Conservation (phyloP, 345 rosid genomes). For the Populus pruinosa region DNA sequence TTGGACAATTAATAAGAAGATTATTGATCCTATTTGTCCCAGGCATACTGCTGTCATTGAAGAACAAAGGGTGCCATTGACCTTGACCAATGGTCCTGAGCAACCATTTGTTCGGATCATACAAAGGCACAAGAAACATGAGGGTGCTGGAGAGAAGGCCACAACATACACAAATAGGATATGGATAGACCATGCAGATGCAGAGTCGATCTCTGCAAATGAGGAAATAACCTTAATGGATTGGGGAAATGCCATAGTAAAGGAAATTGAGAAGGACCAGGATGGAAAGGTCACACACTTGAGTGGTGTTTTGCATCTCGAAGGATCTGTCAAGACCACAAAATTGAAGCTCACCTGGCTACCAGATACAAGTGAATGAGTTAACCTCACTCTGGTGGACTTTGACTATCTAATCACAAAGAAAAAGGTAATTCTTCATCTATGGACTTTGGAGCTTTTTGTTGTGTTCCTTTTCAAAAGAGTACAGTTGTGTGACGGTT, state of each 20-base stretch:
- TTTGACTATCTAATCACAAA: conserved; percentile 21
- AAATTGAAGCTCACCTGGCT: conserved; percentile 92
- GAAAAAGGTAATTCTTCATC: conserved; percentile 14
- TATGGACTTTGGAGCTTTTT: background rate
- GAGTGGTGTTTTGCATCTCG: conserved; percentile 67
- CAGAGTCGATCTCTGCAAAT: conserved; percentile 48
- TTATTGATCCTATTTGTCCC: conserved; percentile 90
- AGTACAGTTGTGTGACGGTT: no score
- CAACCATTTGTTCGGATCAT: conserved; percentile 65
- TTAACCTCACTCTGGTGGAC: conserved; percentile 4
- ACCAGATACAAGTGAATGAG: conserved; percentile 5
- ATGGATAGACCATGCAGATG: conserved; percentile 83
- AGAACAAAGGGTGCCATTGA: conserved; percentile 54
- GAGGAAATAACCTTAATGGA: conserved; percentile 95
- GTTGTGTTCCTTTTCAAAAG: no score
- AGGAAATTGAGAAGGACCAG: conserved; percentile 57
- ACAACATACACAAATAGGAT: conserved; percentile 73
- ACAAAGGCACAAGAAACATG: conserved; percentile 83
- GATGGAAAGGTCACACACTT: conserved; percentile 53
- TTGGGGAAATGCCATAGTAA: conserved; percentile 86
- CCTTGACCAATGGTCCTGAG: conserved; percentile 63
- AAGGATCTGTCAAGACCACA: conserved; percentile 89
- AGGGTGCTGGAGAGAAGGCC: conserved; percentile 92
- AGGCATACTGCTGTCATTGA: conserved; percentile 87
- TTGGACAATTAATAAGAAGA: conserved; percentile 92